Evolutionary conservation across 2,329 filamentous ascomycete genomes (phyloP).

Genomic region (Cladosporium phlei): DNA sequence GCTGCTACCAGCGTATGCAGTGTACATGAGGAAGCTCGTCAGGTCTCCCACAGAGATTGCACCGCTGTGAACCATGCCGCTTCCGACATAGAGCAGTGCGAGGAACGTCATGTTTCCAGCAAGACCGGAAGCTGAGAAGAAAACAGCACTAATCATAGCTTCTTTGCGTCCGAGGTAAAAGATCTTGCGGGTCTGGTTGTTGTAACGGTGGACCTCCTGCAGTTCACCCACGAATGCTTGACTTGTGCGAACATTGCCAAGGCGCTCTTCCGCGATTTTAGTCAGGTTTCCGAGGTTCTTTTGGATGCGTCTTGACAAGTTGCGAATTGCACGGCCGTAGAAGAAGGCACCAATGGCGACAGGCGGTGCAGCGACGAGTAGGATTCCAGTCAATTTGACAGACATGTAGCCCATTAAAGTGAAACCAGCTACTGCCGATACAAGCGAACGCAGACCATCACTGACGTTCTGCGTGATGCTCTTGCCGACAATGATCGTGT

Average conservation of each 20-base stretch:
- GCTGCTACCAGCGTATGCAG: constrained; percentile 77
- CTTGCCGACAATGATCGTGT: constrained; percentile 97
- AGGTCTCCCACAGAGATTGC: constrained; percentile 86
- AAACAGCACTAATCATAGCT: constrained; percentile 81
- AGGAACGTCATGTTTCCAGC: constrained; percentile 96
- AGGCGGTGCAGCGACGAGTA: constrained; percentile 83
- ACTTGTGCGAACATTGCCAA: constrained; percentile 93
- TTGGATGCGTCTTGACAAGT: constrained; percentile 86
- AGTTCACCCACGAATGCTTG: constrained; percentile 94
- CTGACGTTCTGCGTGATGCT: constrained; percentile 97
- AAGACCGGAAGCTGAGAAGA: constrained; percentile 82
- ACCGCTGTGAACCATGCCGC: constrained; percentile 81
- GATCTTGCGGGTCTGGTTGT: constrained; percentile 84
- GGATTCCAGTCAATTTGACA: constrained; percentile 78
- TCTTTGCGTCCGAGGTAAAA: constrained; percentile 84
- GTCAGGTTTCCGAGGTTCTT: constrained; percentile 88
- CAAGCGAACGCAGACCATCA: constrained; percentile 84
- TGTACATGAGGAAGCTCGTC: constrained; percentile 98
- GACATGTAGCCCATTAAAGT: constrained; percentile 95
- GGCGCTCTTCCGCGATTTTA: constrained; percentile 95
- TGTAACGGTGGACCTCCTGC: constrained; percentile 86
- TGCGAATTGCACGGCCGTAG: constrained; percentile 83
- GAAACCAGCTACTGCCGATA: constrained; percentile 86
- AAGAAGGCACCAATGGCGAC: constrained; percentile 87
- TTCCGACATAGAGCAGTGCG: constrained; percentile 82